Evolutionary conservation across 2,329 filamentous ascomycete genomes (phyloP), one percentile per base, ranked within the genome.

Genomic region (Stenocarpella maydis): DNA sequence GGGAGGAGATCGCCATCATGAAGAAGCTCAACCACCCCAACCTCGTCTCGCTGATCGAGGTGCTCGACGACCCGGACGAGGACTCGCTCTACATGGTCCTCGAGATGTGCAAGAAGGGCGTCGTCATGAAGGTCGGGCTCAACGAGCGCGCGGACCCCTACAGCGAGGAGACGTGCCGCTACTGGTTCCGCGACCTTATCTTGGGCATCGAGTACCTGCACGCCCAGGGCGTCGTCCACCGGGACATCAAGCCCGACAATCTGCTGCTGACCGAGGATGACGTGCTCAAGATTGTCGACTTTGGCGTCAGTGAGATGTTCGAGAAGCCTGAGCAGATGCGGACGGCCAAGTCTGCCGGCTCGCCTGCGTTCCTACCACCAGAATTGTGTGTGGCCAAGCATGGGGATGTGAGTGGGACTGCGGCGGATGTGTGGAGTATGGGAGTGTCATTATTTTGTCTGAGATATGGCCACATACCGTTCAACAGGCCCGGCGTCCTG

Each of bases 231-330:
- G 93, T 98, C 73, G 92, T 98, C 19, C 96, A 99, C 79, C 90
- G 96, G 65, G 96, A 99, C 76, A 98, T 99, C 82, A 99, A 99
- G 80, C 96, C 96, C 0, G 96, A 98, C 79, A 99, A 99, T 75
- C 91, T 97, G 65, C 87, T 99, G 9, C 84, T 99, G 47, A 97
- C 94, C 0, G 88, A 91, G 43, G 95, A 98, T 67, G 92, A 98
- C 75, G 90, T 97, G n/a, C 87, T 99, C 65, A 99, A 98, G 79
- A 92, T 99, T 73, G 94, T 97, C 65, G 96, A 98, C 79, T 99
- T 99, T 84, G 96, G 96, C n/a, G 96, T 98, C 9, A 98, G 95
- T 1, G 95, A 99, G 78, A 98, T 99, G 90, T 99, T 99, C 74
- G 92, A 95, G 77, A 97, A 97, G 78, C 76, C 83, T 2, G 85